Base-by-base conservation (phyloP, 164 flowering plant species). In the Buxus sempervirens region DNA sequence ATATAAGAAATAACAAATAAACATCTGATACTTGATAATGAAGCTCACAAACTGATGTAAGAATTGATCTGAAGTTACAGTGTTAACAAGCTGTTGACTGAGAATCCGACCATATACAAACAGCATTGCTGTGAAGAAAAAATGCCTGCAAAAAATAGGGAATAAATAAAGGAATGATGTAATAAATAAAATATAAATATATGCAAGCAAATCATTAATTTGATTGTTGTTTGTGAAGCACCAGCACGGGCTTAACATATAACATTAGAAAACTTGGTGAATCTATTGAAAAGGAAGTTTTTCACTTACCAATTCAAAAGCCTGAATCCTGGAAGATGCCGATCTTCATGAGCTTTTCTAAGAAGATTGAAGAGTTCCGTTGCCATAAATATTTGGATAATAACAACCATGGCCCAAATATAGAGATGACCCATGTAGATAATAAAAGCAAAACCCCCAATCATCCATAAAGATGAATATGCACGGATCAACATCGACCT, bases 381-480 rank as follows among this genome's bases (percentile, higher is more conserved):
- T 42, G 88, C 94, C 99, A 95, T 95, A 77, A 83, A 86, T 42
- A 95, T 88, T 80, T 92, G 99, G 73, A 96, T 85, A 38, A 92
- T 86, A 32, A 95, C 95, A 28, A 96, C 86, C 98, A 90, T 90
- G 62, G 95, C 97, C 82, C 91, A 90, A 21, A 92, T 96, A 73
- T 86, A 92, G 69, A 93, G 96, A 84, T 96, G 98, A 23, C 99
- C 99, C 91, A 92, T 75, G 78, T 92, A 95, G 70, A 95, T 83
- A 55, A 82, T 78, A 4, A 88, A 80, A 23, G 73, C 90, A 82
- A 95, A 90, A 13, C 94, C 93, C 56, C 87, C 94, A 77, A 95
- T 89, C 99, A 95, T 95, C 99, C 96, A 89, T 21, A 92, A 51
- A 28, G 97, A 63, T 56, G 99, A 95, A 77, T 79, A 74, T 42